phyloP scores from a whole-genome alignment of 192 early-diverging fungal genomes.

The Umbelopsis vinacea region DNA sequence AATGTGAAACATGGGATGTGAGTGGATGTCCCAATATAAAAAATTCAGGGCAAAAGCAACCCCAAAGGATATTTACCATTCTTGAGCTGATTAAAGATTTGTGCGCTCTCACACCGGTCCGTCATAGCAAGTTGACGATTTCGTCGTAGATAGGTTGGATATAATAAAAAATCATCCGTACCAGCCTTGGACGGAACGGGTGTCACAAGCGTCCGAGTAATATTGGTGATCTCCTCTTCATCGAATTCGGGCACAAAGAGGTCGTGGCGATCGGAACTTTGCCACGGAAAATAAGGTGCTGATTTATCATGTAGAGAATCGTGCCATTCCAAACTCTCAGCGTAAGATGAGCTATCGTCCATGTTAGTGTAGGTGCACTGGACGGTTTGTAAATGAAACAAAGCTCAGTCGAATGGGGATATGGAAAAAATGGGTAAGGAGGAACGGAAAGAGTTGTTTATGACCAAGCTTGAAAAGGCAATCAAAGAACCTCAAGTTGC shows the following conservation, averaged over 20 bases:
- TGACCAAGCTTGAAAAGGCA: constrained; percentile 18
- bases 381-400: background rate
- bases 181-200: background rate
- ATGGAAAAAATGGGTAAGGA: background rate
- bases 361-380: background rate
- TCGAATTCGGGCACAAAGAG: constrained; percentile 7
- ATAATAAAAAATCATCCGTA: constrained; percentile 13
- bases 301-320: constrained; percentile 19
- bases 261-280: constrained; percentile 13
- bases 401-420: background rate
- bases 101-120: constrained; percentile 18
- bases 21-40: no score
- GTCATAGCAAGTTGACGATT: background rate
- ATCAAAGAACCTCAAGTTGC: constrained; percentile 15
- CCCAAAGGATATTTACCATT: background rate
- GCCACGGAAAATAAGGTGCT: constrained; percentile 19
- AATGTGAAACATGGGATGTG: background rate
- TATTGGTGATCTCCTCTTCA: constrained; percentile 2
- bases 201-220: constrained; percentile 6
- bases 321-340: constrained; percentile 20
- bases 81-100: constrained; percentile 17
- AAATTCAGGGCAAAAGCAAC: background rate
- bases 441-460: constrained; percentile 16
- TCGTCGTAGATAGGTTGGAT: background rate
- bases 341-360: constrained; percentile 18